Evolutionary conservation across 768 basidiomycete genomes (phyloP).

Genomic region (Tricholoma flavovirens): DNA sequence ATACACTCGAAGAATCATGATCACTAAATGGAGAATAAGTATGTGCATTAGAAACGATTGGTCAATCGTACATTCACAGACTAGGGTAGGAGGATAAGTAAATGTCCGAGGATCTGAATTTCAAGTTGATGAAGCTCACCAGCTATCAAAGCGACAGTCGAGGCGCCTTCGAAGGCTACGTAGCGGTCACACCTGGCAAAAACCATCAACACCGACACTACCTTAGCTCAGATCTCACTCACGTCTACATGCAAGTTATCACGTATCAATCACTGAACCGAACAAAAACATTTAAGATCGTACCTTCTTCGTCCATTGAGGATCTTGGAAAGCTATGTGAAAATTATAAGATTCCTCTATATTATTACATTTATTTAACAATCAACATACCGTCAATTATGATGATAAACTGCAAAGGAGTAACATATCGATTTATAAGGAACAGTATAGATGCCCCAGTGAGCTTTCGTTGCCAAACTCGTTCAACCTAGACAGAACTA

Average conservation of each 20-base stretch:
- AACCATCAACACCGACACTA: background rate
- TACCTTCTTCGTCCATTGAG: constrained; percentile 9
- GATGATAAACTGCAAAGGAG: constrained; percentile 22
- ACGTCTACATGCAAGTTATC: background rate
- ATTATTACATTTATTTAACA: background rate
- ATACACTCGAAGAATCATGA: constrained; percentile 29
- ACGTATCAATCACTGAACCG: background rate
- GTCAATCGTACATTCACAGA: constrained; percentile 17
- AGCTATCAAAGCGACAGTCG: constrained; percentile 22
- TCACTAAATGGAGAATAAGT: constrained; percentile 12
- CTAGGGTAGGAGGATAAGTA: constrained; percentile 2
- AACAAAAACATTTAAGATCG: background rate
- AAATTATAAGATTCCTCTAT: background rate
- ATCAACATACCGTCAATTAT: constrained; percentile 17
- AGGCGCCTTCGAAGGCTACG: constrained; percentile 24
- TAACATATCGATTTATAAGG: constrained; percentile 25
- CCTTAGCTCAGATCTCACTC: background rate
- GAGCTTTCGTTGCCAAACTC: constrained; percentile 23
- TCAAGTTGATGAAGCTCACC: constrained; percentile 13
- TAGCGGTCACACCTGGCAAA: constrained; percentile 21
- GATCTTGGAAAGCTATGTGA: constrained; percentile 19
- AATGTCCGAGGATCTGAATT: background rate
- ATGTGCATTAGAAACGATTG: background rate
- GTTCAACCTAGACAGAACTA: constrained; percentile 16
- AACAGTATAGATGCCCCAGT: constrained; percentile 22